These are phyloP conservation scores for Sphaerulina musiva DNA, from an alignment of 2,329 filamentous ascomycete species.

Conservation along the genomic window DNA sequence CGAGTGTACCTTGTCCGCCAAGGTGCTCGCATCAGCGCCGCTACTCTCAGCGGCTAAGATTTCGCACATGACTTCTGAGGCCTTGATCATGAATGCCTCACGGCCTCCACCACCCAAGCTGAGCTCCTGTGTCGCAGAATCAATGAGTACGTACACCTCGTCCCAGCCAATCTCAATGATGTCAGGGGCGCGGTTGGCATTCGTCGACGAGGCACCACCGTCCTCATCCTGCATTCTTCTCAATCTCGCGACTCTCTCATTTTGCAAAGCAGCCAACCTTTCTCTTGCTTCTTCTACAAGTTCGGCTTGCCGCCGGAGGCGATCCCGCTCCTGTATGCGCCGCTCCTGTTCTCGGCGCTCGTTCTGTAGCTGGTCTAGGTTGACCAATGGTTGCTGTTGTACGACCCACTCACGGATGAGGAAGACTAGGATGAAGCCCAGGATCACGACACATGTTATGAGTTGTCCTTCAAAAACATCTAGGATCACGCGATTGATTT, in stretches of 20 bases:
- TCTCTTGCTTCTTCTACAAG: slow-evolving; percentile 26
- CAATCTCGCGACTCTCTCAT: slow-evolving; percentile 13
- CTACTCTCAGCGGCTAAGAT: slow-evolving; percentile 20
- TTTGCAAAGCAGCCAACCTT: slow-evolving; percentile 25
- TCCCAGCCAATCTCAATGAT: slow-evolving; percentile 23
- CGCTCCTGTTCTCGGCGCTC: slow-evolving; percentile 26
- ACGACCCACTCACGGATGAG: slow-evolving; percentile 96
- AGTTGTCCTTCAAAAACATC: slow-evolving; percentile 86
- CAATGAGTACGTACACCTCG: slow-evolving; percentile 22
- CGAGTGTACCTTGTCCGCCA: slow-evolving; percentile 22
- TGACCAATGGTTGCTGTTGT: slow-evolving; percentile 90
- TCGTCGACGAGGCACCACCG: slow-evolving; percentile 12
- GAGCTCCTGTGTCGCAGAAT: slow-evolving; percentile 24
- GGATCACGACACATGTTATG: slow-evolving; percentile 83
- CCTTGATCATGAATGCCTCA: slow-evolving; percentile 11
- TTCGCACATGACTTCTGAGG: slow-evolving; percentile 19
- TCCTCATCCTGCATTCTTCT: slow-evolving; percentile 1
- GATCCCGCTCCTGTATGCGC: slow-evolving; percentile 26
- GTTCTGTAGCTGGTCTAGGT: slow-evolving; percentile 37
- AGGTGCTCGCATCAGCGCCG: slow-evolving; percentile 14
- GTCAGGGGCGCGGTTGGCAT: too few relatives aligned
- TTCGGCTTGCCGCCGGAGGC: slow-evolving; percentile 25
- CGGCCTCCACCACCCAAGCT: slow-evolving; percentile 12
- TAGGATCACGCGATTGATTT: slow-evolving; percentile 71
- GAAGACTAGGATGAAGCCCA: slow-evolving; percentile 95